Percentiles rank a stretch among this genome's conserved stretches.
phyloP scores from a whole-genome alignment of 75 land plant species.

The Cupressus sempervirens region DNA sequence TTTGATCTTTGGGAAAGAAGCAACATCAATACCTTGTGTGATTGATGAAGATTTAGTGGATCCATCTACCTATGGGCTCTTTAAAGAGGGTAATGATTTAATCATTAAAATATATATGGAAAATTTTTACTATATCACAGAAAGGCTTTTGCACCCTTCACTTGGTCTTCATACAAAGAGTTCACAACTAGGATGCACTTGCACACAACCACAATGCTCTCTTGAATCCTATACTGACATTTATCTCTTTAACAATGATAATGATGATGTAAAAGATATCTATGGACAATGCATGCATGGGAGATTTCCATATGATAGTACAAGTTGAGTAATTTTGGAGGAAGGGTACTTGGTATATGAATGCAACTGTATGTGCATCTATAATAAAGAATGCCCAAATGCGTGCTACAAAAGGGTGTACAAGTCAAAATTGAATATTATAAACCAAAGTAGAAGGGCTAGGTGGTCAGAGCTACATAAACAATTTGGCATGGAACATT shows the following conservation, averaged over 20 bases:
- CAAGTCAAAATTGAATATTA: too few species aligned
- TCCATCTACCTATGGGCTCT: constrained; percentile 30
- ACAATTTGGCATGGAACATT: too few species aligned
- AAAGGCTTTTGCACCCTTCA: constrained; percentile 72
- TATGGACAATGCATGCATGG: constrained; percentile 78
- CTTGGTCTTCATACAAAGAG: constrained; percentile 65
- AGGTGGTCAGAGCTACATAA: too few species aligned
- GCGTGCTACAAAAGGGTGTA: too few species aligned
- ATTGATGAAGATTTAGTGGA: constrained; percentile 54
- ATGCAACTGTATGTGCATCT: too few species aligned
- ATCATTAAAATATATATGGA: constrained; percentile 58
- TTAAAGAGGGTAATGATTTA: constrained; percentile 23
- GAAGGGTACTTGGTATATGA: too few species aligned
- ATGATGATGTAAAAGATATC: constrained; percentile 77
- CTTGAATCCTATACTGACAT: constrained; percentile 82
- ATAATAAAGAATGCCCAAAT: too few species aligned
- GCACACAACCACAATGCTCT: constrained; percentile 45
- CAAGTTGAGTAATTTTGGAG: constrained; percentile 75
- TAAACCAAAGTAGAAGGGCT: too few species aligned
- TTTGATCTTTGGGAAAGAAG: constrained; percentile 84
- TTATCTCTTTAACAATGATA: constrained; percentile 82
- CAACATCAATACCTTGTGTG: constrained; percentile 74
- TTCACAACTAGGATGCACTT: constrained; percentile 78
- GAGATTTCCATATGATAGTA: constrained; percentile 81
- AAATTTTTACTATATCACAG: constrained; percentile 65